Evolutionary conservation across 345 rosid species (phyloP), one percentile per base, ranked within the genome.

Genomic region (Arabis alpina): DNA sequence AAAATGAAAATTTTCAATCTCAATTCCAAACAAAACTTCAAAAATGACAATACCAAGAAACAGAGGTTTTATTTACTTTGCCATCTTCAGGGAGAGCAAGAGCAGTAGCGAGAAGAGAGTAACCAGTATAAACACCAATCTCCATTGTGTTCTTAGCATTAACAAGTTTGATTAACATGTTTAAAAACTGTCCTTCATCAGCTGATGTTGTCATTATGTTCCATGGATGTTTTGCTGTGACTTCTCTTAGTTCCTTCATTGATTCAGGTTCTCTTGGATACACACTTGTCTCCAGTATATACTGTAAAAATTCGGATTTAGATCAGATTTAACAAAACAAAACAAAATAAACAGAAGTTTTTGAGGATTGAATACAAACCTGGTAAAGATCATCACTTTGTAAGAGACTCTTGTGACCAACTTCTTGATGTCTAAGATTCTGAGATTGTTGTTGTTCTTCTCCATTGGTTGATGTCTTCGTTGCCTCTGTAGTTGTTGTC

Each of bases 61-160:
- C 14, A 55, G 40, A 51, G 45, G 4, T 2, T 37, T 19, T 4
- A 10, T 12, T 72, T 72, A 87, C 99, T 91, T 87, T 87, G 57
- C 99, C 97, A 54, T 88, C 93, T 1, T 90, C 88, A 1, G 99
- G 99, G 54, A 95, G 82, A 66, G 99, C 99, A 48, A 95, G 96
- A 68, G 99, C 99, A 3, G 99, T 95, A 68, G 98, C 94, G 24
- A 95, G 66, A 41, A 95, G 97, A 73, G 99, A 95, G 81, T 92
- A 92, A 32, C 99, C 99, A 23, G 99, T 95, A 89, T 87, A 95
- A 45, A 95, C 98, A 13, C 99, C 99, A 16, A 95, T 92, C 82
- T 95, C 99, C 98, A 95, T 95, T 34, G 98, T 95, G 88, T 92
- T 92, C 84, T 95, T 92, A 50, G 98, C 99, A 77, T 95, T 92